Percentiles rank a stretch among this genome's conserved stretches.
Evolutionary conservation across 1,284 basidiomycete species (phyloP).

Genomic region (Bondarzewia mesenterica): DNA sequence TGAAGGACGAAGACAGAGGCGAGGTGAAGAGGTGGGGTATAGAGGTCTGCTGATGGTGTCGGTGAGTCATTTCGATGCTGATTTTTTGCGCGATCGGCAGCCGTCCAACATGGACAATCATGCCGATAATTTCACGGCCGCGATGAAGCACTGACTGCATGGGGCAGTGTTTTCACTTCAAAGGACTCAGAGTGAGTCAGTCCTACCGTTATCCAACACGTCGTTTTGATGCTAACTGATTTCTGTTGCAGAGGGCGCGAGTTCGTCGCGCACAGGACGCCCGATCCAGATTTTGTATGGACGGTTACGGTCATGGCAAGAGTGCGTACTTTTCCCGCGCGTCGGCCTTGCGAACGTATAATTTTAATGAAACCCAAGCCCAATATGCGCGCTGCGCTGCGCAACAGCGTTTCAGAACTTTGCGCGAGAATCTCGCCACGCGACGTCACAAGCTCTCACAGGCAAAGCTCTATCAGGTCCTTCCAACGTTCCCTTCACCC

Average conservation of each 20-base stretch:
- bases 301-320: constrained; percentile 60
- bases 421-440: constrained; percentile 49
- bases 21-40: constrained; percentile 74
- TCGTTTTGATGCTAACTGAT: constrained; percentile 6
- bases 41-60: constrained; percentile 27
- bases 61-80: constrained; percentile 11
- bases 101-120: constrained; percentile 45
- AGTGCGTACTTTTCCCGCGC: constrained; percentile 26
- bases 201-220: constrained; percentile 2
- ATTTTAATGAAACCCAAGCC: not conserved
- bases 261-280: constrained; percentile 72
- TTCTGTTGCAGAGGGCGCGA: constrained; percentile 48
- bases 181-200: constrained; percentile 62
- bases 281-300: constrained; percentile 68
- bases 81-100: constrained; percentile 25
- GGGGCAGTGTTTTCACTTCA: constrained; percentile 72
- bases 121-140: constrained; percentile 71
- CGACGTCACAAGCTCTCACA: constrained; percentile 47
- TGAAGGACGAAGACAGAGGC: constrained; percentile 42
- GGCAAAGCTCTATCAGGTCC: constrained; percentile 24
- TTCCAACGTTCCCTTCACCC: not conserved
- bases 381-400: constrained; percentile 28
- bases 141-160: constrained; percentile 77
- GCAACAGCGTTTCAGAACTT: constrained; percentile 44
- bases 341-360: not conserved